Evolutionary conservation across 164 flowering plant species (phyloP).

Genomic region (Paratinospora sagittata): DNA sequence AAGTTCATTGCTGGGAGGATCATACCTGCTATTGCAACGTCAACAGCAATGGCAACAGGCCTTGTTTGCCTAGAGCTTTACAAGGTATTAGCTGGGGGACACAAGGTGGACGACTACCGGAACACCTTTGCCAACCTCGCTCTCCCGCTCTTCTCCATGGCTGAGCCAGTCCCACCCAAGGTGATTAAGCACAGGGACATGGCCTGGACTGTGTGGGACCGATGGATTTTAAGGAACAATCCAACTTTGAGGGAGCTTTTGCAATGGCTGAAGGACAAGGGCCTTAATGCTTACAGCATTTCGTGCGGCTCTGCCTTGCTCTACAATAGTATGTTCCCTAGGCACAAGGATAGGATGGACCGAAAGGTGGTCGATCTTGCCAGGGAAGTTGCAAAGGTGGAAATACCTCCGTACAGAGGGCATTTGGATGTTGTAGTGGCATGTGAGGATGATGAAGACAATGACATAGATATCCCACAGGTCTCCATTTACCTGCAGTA

Average conservation of each 20-base stretch:
- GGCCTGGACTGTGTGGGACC: constrained; percentile 92
- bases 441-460: constrained; percentile 77
- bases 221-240: constrained; percentile 60
- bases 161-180: constrained; percentile 92
- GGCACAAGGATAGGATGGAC: constrained; percentile 69
- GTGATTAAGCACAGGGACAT: constrained; percentile 65
- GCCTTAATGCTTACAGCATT: constrained; percentile 75
- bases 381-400: constrained; percentile 58
- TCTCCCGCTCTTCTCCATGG: constrained; percentile 81
- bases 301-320: constrained; percentile 76
- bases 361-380: constrained; percentile 64
- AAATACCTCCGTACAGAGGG: constrained; percentile 49
- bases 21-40: constrained; percentile 83
- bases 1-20: constrained; percentile 84
- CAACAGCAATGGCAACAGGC: constrained; percentile 88
- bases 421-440: constrained; percentile 79
- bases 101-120: constrained; percentile 71
- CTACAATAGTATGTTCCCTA: constrained; percentile 67
- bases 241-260: constrained; percentile 63
- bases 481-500: constrained; percentile 63
- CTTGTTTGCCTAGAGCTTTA: constrained; percentile 83
- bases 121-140: constrained; percentile 84
- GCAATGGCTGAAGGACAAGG: constrained; percentile 64
- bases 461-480: constrained; percentile 74
- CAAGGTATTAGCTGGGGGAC: constrained; percentile 66